Evolutionary conservation across 1,284 basidiomycete genomes (phyloP).

Genomic region (Ceratobasidium sp.): DNA sequence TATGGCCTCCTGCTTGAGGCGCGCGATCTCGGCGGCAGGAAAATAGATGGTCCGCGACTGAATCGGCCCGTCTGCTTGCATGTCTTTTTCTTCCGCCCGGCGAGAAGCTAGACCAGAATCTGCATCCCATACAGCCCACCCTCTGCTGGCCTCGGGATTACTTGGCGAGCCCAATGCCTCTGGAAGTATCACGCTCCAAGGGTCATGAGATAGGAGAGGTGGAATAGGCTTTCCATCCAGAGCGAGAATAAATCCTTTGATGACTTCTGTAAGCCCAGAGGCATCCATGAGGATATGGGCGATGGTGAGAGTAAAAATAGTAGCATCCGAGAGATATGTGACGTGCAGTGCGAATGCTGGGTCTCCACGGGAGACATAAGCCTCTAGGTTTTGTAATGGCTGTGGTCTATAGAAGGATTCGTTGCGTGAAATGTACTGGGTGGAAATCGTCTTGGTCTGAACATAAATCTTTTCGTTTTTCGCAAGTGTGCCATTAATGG

Average conservation of each 20-base stretch:
- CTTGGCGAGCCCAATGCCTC: background rate
- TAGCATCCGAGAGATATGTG: conserved; percentile 23
- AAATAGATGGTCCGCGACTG: conserved; percentile 21
- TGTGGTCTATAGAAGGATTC: conserved; percentile 16
- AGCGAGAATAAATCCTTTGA: conserved; percentile 16
- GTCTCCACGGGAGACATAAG: conserved; percentile 13
- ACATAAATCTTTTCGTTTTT: conserved; percentile 6
- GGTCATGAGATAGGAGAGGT: conserved; percentile 7
- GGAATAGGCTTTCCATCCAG: conserved; percentile 10
- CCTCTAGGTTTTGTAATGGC: conserved; percentile 3
- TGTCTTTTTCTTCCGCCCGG: background rate
- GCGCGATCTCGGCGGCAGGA: conserved; percentile 18
- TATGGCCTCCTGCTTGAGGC: conserved; percentile 2
- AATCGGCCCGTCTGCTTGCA: conserved; percentile 16
- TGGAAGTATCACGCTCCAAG: conserved; percentile 11
- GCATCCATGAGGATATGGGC: conserved; percentile 32
- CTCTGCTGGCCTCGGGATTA: conserved; percentile 8
- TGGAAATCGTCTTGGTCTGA: conserved; percentile 18
- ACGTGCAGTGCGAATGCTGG: conserved; percentile 21
- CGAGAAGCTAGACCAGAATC: conserved; percentile 1
- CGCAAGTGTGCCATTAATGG: background rate
- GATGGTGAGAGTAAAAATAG: conserved; percentile 19
- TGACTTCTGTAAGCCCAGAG: conserved; percentile 24
- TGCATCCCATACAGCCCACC: conserved; percentile 8
- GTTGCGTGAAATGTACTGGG: conserved; percentile 18